Conservation (phyloP, 495 filamentous ascomycete genomes). For the Hypoxylon fuscum region DNA sequence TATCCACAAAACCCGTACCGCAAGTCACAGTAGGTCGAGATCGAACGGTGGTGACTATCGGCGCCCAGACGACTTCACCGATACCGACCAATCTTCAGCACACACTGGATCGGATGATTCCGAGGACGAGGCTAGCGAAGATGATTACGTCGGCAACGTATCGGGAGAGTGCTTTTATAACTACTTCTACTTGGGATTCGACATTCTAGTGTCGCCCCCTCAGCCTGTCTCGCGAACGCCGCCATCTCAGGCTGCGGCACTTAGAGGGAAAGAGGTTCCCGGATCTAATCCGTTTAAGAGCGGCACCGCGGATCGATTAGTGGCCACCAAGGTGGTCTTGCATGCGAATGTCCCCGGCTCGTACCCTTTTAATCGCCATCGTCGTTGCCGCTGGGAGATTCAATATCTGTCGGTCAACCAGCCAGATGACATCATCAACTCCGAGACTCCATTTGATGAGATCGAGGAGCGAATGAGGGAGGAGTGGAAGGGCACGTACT, state of each 20-base stretch:
- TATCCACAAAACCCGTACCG: conserved; percentile 74
- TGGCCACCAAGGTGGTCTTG: conserved; percentile 88
- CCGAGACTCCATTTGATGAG: conserved; percentile 79
- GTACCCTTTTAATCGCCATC: conserved; percentile 95
- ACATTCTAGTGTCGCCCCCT: conserved; percentile 87
- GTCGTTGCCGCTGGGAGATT: conserved; percentile 88
- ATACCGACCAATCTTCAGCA: conserved; percentile 84
- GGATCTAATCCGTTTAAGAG: conserved; percentile 45
- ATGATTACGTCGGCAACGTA: conserved; percentile 56
- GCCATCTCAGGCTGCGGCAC: conserved; percentile 59
- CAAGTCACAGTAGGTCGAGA: conserved; percentile 56
- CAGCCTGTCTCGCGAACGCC: conserved; percentile 67
- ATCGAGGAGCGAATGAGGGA: conserved; percentile 71
- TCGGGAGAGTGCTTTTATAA: conserved; percentile 91
- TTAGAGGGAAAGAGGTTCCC: conserved; percentile 30
- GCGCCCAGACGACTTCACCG: conserved; percentile 68
- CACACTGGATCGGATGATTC: conserved; percentile 82
- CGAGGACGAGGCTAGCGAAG: conserved; percentile 68
- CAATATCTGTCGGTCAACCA: conserved; percentile 57
- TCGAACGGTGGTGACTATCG: conserved; percentile 59
- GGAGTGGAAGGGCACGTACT: conserved; percentile 75
- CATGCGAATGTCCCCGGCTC: conserved; percentile 96
- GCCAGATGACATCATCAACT: conserved; percentile 59
- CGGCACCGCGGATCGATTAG: conserved; percentile 64
- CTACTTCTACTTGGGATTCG: conserved; percentile 94